Base-by-base conservation (phyloP, 768 basidiomycete genomes). In the Kwoniella pini region DNA sequence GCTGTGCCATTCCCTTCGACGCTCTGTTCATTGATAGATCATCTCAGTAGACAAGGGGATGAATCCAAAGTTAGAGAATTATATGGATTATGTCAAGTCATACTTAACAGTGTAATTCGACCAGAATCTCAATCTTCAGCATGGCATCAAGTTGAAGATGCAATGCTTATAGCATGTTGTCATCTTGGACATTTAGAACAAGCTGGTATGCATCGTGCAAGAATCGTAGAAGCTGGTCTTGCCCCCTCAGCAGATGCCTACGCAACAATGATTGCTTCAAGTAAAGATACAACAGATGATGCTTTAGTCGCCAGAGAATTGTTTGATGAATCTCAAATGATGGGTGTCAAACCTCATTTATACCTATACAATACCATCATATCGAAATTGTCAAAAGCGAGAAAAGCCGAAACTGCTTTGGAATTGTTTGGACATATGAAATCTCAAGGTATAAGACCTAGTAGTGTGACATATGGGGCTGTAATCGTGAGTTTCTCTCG, bases 311-410 rank as follows among this genome's bases (percentile, higher is more conserved):
- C 92, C 0, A 81, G 92, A 78, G 83, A 85, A 28, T 83, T 97
- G 28, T 98, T 88, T 81, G 80, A 86, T 27, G 94, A 99, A 77
- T 83, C 88, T 21, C 83, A 86, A 62, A 77, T 80, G 43, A 83
- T 85, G 26, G 86, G 86, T 9, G 89, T 95, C 38, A 67, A 71
- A 30, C 88, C 91, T 15, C 93, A 90, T 72, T 82, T 88, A 46
- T 99, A 88, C 80, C 84, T 99, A 38, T 99, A 89, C 82, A 98
- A 99, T 81, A 97, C 91, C 69, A 88, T 94, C 80, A 97, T 99
- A 79, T 92, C 90, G 64, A 94, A 95, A 80, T 84, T 99, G 10
- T 87, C 91, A 30, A 91, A 89, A 77, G 96, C 96, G 2, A 85
- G 96, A 67, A 95, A 95, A 79, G 91, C 92, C 0, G 93, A 96